Conservation (phyloP, 495 filamentous ascomycete species). For the Parathielavia appendiculata region DNA sequence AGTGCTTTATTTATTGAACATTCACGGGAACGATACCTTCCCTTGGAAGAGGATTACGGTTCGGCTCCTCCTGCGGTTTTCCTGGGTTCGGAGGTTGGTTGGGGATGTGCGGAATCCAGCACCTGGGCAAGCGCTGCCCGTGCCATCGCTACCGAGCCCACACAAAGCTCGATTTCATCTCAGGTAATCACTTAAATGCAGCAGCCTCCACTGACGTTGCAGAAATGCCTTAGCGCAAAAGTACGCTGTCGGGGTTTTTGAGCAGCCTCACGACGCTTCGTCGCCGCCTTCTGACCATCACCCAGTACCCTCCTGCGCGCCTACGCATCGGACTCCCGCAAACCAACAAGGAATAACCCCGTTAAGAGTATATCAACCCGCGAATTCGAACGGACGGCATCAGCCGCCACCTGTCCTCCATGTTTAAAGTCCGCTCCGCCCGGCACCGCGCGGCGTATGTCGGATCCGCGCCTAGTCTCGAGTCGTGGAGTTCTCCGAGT, state of each 20-base stretch:
- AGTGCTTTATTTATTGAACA: conserved; percentile 12
- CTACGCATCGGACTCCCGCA: no score
- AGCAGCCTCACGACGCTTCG: no score
- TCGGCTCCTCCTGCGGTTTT: not conserved
- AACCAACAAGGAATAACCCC: not conserved
- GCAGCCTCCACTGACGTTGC: not conserved
- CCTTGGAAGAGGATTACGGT: not conserved
- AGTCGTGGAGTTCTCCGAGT: no score
- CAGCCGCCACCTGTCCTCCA: not conserved
- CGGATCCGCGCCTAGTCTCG: no score
- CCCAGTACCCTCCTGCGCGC: no score
- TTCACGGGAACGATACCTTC: not conserved
- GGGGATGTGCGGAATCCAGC: conserved; percentile 30
- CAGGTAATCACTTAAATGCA: not conserved
- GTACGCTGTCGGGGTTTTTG: no score
- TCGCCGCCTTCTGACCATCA: no score
- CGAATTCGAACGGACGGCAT: not conserved
- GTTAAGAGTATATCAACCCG: not conserved
- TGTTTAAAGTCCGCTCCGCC: no score
- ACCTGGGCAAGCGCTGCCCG: not conserved
- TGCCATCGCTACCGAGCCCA: not conserved
- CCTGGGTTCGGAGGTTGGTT: conserved; percentile 24
- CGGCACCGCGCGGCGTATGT: no score
- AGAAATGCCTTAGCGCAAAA: not conserved
- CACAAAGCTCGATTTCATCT: not conserved